Conservation (phyloP, 495 filamentous ascomycete genomes). For the Annulohypoxylon nitens region DNA sequence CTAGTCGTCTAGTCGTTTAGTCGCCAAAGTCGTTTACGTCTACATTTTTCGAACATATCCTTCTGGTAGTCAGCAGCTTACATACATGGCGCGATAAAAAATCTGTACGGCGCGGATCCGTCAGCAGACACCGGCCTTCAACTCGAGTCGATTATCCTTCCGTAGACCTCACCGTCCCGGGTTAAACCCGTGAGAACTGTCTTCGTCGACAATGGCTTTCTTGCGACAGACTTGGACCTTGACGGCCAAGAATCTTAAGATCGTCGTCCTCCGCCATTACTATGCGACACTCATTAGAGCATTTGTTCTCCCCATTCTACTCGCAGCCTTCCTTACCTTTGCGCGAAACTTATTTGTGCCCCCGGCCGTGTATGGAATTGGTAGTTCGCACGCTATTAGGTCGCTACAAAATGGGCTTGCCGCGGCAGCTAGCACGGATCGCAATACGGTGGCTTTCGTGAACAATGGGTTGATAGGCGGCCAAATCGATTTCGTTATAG, state of each 20-base stretch:
- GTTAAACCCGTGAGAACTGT: constrained; percentile 19
- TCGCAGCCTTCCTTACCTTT: constrained; percentile 75
- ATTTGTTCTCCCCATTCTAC: constrained; percentile 77
- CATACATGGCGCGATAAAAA: constrained; percentile 35
- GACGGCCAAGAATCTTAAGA: constrained; percentile 78
- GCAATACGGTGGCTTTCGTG: constrained; percentile 81
- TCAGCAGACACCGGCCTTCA: constrained; percentile 29
- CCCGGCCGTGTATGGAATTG: constrained; percentile 76
- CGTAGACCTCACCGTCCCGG: constrained; percentile 11
- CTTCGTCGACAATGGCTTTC: constrained; percentile 64
- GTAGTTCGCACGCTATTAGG: constrained; percentile 65
- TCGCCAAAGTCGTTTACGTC: neutral
- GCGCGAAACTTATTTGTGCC: constrained; percentile 77
- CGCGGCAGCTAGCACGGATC: constrained; percentile 60
- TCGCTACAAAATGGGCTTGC: constrained; percentile 70
- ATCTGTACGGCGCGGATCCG: constrained; percentile 28
- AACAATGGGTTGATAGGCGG: constrained; percentile 78
- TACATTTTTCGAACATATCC: neutral
- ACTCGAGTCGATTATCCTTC: constrained; percentile 22
- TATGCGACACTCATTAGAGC: constrained; percentile 75
- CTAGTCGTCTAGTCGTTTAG: no score
- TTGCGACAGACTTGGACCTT: constrained; percentile 79
- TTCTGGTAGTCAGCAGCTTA: constrained; percentile 12
- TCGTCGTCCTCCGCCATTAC: constrained; percentile 73
- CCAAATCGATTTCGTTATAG: constrained; percentile 78